phyloP scores from a whole-genome alignment of 2,329 filamentous ascomycete species.

The Stachybotrys elegans region DNA sequence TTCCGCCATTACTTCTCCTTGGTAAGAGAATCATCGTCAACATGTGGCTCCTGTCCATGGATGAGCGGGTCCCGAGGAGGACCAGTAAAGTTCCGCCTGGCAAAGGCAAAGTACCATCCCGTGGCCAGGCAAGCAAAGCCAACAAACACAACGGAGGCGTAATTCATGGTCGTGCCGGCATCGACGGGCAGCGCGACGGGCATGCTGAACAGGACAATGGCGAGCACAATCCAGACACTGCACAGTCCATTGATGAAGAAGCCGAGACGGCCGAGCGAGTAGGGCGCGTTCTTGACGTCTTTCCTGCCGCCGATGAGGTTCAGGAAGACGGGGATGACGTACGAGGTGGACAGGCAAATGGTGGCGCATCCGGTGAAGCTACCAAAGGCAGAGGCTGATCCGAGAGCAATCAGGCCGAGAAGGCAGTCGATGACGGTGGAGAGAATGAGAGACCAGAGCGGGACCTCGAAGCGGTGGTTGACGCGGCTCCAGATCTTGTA shows the following conservation, averaged over 20 bases:
- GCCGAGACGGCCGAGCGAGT: slow-evolving; percentile 65
- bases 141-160: slow-evolving; percentile 61
- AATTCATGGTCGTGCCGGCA: slow-evolving; percentile 54
- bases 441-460: slow-evolving; percentile 63
- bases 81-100: slow-evolving; percentile 59
- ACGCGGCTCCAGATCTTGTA: slow-evolving; percentile 62
- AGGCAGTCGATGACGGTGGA: slow-evolving; percentile 65
- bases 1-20: no score
- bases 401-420: slow-evolving; percentile 75
- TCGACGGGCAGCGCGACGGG: slow-evolving; percentile 56
- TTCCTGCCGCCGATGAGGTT: slow-evolving; percentile 62
- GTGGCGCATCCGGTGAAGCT: slow-evolving; percentile 76
- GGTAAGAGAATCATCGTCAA: no score
- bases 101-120: slow-evolving; percentile 58
- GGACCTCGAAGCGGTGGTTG: slow-evolving; percentile 61
- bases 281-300: slow-evolving; percentile 60
- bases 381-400: slow-evolving; percentile 71
- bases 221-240: slow-evolving; percentile 65
- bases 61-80: no score
- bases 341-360: slow-evolving; percentile 71
- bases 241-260: slow-evolving; percentile 63
- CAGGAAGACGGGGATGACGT: slow-evolving; percentile 71
- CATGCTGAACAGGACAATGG: slow-evolving; percentile 73
- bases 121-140: slow-evolving; percentile 56
- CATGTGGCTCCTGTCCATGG: no score